phyloP scores from a whole-genome alignment of 1,284 basidiomycete genomes.

The Moniliella sp. region DNA sequence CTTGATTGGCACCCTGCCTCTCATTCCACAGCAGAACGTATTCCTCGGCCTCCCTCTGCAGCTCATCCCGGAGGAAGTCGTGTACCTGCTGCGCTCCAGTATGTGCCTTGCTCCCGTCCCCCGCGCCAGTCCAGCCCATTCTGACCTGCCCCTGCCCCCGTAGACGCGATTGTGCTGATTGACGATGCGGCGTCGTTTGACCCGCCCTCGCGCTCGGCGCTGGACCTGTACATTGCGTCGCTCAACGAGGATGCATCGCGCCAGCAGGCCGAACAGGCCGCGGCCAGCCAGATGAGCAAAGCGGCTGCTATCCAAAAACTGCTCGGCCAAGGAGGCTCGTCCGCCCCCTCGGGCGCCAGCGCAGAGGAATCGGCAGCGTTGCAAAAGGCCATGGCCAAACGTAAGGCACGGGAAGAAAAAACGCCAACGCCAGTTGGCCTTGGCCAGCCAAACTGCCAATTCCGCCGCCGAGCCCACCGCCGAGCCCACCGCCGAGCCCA shows the following conservation, averaged over 20 bases:
- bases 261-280: background rate
- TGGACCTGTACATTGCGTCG: background rate
- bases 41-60: conserved; percentile 76
- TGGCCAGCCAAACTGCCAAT: no score
- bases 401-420: no score
- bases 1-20: conserved; percentile 70
- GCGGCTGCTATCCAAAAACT: background rate
- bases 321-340: background rate
- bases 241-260: background rate
- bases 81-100: conserved; percentile 62
- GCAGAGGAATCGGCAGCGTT: no score
- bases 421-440: no score
- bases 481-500: no score
- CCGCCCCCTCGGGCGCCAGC: no score
- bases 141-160: background rate
- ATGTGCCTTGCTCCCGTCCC: conserved; percentile 7
- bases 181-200: conserved; percentile 49
- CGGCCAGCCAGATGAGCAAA: background rate
- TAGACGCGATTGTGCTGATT: conserved; percentile 56
- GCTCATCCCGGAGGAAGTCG: conserved; percentile 74
- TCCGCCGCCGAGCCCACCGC: no score
- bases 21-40: conserved; percentile 83
- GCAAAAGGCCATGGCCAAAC: no score
- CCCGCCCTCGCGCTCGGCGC: conserved; percentile 38
- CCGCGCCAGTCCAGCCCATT: background rate